phyloP scores from a whole-genome alignment of 208 protist species.

The Naegleria gruberi region DNA sequence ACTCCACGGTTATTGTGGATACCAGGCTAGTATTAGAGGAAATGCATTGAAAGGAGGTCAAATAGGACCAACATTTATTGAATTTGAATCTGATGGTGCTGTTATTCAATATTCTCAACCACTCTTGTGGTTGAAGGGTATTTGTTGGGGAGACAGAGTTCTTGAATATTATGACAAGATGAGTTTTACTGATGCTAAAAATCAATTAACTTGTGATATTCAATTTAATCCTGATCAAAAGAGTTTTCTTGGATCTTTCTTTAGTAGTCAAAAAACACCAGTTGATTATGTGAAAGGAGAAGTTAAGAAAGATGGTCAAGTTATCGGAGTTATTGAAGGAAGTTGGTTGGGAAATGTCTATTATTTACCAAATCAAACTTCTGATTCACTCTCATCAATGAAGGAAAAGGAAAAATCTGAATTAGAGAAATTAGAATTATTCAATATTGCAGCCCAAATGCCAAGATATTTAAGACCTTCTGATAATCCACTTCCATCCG shows the following conservation, averaged over 20 bases:
- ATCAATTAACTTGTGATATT: not conserved
- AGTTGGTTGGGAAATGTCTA: constrained; percentile 8
- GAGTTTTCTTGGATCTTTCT: constrained; percentile 7
- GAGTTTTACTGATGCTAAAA: not conserved
- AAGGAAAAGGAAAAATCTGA: not conserved
- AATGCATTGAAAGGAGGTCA: constrained; percentile 17
- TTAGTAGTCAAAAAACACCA: not conserved
- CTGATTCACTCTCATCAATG: not conserved
- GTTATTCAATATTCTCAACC: not conserved
- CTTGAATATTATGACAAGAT: constrained; percentile 11
- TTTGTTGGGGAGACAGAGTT: not conserved
- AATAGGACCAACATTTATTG: not conserved
- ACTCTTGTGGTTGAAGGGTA: not conserved
- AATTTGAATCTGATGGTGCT: not conserved
- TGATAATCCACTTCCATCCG: not conserved
- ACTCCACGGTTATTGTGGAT: not conserved
- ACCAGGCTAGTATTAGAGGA: not conserved
- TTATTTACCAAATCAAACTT: not conserved
- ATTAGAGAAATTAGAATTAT: not conserved
- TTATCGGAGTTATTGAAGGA: not conserved
- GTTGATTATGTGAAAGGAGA: not conserved
- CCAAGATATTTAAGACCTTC: not conserved
- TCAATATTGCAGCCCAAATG: not conserved
- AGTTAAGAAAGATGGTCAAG: not conserved
- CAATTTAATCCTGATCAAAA: constrained; percentile 15